These are phyloP conservation scores for Prunus armeniaca DNA, from an alignment of 306 rosid genomes.

Conservation along the genomic window DNA sequence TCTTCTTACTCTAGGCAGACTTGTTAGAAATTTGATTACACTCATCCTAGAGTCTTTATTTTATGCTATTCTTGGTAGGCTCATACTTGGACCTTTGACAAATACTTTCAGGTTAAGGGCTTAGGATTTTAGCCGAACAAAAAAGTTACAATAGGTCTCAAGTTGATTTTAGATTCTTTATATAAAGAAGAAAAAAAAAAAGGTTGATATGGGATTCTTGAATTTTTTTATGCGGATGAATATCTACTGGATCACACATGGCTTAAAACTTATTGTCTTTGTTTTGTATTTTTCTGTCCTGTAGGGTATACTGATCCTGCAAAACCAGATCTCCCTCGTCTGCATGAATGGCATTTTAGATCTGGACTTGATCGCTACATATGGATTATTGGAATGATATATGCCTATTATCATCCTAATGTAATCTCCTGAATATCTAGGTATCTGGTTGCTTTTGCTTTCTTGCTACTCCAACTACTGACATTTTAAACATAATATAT, in stretches of 20 bases:
- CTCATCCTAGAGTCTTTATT: neutral
- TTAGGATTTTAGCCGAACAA: neutral
- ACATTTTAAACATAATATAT: conserved; percentile 20
- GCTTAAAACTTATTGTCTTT: conserved; percentile 12
- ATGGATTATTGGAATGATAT: conserved; percentile 97
- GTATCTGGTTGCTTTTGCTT: conserved; percentile 25
- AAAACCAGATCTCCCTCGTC: conserved; percentile 75
- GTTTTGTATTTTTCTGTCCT: conserved; percentile 8
- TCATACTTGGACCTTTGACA: neutral
- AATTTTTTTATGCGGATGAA: conserved; percentile 7
- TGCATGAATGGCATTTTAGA: conserved; percentile 99
- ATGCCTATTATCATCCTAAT: conserved; percentile 93
- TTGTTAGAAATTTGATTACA: neutral
- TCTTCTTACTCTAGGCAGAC: neutral
- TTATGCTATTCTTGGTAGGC: neutral
- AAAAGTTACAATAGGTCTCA: neutral
- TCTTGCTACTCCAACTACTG: conserved; percentile 12
- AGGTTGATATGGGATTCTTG: neutral
- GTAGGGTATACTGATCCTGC: conserved; percentile 98
- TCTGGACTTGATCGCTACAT: conserved; percentile 99
- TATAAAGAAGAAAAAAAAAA: neutral
- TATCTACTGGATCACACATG: conserved; percentile 8
- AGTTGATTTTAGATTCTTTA: neutral
- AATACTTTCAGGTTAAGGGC: neutral
- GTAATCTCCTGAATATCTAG: conserved; percentile 46